phyloP scores from a whole-genome alignment of 768 basidiomycete species.

The Tylopilus sp. region DNA sequence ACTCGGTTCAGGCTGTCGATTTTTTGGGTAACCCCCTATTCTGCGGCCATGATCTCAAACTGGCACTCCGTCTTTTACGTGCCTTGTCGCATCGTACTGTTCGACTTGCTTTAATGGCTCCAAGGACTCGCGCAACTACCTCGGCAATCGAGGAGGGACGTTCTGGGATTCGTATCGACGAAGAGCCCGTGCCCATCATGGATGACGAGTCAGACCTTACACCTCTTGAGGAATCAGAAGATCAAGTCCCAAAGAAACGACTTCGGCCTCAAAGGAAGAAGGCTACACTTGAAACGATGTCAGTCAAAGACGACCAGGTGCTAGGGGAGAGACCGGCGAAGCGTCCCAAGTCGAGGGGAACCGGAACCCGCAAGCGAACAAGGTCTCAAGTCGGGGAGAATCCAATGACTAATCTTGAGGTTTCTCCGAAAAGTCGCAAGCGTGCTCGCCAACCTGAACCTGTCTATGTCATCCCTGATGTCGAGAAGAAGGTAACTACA shows the following conservation, averaged over 20 bases:
- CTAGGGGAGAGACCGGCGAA: not conserved
- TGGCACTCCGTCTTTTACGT: too few relatives aligned
- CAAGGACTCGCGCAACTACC: not conserved
- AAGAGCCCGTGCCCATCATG: not conserved
- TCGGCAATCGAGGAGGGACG: not conserved
- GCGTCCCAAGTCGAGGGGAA: not conserved
- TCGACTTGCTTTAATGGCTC: not conserved
- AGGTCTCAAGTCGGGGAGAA: constrained; percentile 13
- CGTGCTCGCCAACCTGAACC: constrained; percentile 42
- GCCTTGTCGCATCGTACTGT: not conserved
- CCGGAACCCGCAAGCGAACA: constrained; percentile 4
- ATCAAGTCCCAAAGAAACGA: not conserved
- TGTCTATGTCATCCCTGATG: constrained; percentile 68
- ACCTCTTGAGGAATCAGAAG: constrained; percentile 5
- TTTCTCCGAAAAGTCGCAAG: constrained; percentile 26
- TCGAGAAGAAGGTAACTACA: constrained; percentile 60
- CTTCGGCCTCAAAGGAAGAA: not conserved
- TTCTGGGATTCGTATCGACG: not conserved
- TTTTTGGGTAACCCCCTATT: constrained; percentile 10
- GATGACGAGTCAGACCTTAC: constrained; percentile 15
- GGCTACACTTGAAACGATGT: not conserved
- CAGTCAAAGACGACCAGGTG: not conserved
- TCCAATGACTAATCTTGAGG: not conserved
- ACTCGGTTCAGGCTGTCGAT: not conserved
- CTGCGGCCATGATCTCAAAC: not conserved